A percentile compares a stretch with the other conserved stretches of the same genome.
phyloP scores from a whole-genome alignment of 1,139 yeast genomes.

The Yamadazyma siamensis region DNA sequence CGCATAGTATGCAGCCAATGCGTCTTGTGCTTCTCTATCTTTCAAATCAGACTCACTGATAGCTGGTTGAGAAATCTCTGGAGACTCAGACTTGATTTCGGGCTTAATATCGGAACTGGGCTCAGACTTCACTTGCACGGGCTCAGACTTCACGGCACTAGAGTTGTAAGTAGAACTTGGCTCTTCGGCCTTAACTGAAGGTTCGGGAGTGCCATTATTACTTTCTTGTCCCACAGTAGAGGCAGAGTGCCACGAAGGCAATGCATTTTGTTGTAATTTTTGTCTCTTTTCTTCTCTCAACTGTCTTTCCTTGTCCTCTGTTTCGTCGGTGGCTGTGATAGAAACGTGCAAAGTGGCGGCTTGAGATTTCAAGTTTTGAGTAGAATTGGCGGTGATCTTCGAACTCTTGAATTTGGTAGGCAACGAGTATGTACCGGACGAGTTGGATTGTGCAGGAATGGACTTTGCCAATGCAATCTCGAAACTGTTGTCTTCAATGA shows the following conservation, averaged over 20 bases:
- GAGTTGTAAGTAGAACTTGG: slow-evolving; percentile 13
- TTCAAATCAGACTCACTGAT: slow-evolving; percentile 30
- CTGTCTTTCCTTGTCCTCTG: slow-evolving; percentile 60
- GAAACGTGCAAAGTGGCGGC: slow-evolving; percentile 87
- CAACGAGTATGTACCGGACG: slow-evolving; percentile 60
- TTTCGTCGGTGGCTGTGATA: slow-evolving; percentile 88
- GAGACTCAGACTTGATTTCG: background rate
- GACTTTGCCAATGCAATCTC: slow-evolving; percentile 76
- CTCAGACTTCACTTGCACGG: background rate
- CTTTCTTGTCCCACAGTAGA: slow-evolving; percentile 72
- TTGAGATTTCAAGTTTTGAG: slow-evolving; percentile 43
- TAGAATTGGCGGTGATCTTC: slow-evolving; percentile 28
- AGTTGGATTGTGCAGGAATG: slow-evolving; percentile 77
- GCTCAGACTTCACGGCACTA: background rate
- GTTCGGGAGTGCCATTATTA: slow-evolving; percentile 35
- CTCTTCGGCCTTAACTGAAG: slow-evolving; percentile 5
- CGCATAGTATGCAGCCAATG: slow-evolving; percentile 76
- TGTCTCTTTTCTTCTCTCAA: slow-evolving; percentile 67
- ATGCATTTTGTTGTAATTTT: slow-evolving; percentile 85
- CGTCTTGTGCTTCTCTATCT: slow-evolving; percentile 69
- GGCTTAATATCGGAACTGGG: slow-evolving; percentile 1
- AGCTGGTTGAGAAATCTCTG: slow-evolving; percentile 8
- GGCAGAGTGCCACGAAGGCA: slow-evolving; percentile 94
- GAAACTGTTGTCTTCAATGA: slow-evolving; percentile 84
- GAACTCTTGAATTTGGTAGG: slow-evolving; percentile 31